Evolutionary conservation across 129 eudicot species (phyloP).

Genomic region (Arctium lappa): DNA sequence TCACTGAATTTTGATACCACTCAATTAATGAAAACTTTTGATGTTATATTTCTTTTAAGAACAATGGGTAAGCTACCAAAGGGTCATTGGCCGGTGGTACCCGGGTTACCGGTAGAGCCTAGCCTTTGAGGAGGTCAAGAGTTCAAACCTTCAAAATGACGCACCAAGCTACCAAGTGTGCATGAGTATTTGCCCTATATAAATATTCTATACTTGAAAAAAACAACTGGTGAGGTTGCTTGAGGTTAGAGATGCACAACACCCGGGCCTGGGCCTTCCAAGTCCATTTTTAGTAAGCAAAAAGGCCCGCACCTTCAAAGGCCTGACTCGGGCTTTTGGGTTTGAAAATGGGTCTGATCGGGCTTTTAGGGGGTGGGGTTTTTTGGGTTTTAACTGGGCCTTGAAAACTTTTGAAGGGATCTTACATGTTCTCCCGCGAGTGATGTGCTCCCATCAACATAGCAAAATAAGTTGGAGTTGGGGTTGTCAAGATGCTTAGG

Average conservation of each 20-base stretch:
- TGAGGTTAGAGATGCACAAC: neutral
- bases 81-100: neutral
- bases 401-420: neutral
- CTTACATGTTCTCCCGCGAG: conserved; percentile 39
- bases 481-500: conserved; percentile 27
- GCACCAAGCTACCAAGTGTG: neutral
- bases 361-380: too few species aligned
- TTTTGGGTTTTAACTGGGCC: too few species aligned
- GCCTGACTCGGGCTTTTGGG: neutral
- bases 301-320: neutral
- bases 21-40: neutral
- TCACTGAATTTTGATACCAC: neutral
- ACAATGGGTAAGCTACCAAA: neutral
- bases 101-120: neutral
- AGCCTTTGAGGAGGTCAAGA: neutral
- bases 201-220: too few species aligned
- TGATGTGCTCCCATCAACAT: conserved; percentile 16
- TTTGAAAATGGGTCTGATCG: neutral
- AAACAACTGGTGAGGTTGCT: neutral
- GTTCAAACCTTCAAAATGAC: neutral
- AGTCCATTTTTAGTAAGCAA: neutral
- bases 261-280: neutral
- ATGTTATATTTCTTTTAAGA: neutral
- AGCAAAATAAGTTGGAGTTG: conserved; percentile 2
- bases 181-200: too few species aligned